Base-by-base conservation (phyloP, 106 monocot genomes). In the Agapanthus africanus region DNA sequence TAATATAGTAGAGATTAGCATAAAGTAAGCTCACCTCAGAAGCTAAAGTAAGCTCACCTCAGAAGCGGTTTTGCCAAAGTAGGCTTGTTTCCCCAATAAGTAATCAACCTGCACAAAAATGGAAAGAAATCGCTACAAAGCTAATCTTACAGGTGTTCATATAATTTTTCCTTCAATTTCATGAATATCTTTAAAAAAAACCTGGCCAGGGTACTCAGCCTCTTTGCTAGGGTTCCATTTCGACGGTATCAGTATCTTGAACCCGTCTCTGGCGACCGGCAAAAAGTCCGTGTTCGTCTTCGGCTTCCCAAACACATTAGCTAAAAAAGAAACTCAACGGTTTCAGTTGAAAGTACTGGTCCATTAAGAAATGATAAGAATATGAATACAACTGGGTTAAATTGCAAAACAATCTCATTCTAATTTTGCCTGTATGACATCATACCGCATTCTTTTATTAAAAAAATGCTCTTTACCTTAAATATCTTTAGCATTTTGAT, bases 191-290 rank as follows among this genome's bases (percentile, higher is more conserved):
- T 4, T 4, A 23, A 5, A 54, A 22, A 97, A 75, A 31, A 97
- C 95, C 77, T 91, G 91, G 4, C 95, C 95, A 0, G 95, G 89
- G 77, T 37, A 91, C 78, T 97, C 95, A 16, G 60, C 63, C 80
- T 97, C 95, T 40, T 82, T 91, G 95, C 95, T 97, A 4, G 81
- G 81, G 84, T 87, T 97, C 95, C 95, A 97, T 70, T 97, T 97
- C 4, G 95, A 7, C 44, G 95, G 91, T 16, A 91, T 77, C 73
- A 63, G 26, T 22, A 91, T 37, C 84, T 88, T 91, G 78, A 91
- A 97, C 14, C 91, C 95, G 0, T 87, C 47, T 6, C 86, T 83
- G 6, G 16, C 74, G 76, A 84, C 84, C 13, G 81, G 52, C 42
- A 80, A n/a, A 80, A 84, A 91, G 35, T 91, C 95, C 1, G 91